Evolutionary conservation across 371 early-diverging fungal genomes (phyloP), one percentile per base, ranked within the genome.

Genomic region (Lichtheimia ramosa): DNA sequence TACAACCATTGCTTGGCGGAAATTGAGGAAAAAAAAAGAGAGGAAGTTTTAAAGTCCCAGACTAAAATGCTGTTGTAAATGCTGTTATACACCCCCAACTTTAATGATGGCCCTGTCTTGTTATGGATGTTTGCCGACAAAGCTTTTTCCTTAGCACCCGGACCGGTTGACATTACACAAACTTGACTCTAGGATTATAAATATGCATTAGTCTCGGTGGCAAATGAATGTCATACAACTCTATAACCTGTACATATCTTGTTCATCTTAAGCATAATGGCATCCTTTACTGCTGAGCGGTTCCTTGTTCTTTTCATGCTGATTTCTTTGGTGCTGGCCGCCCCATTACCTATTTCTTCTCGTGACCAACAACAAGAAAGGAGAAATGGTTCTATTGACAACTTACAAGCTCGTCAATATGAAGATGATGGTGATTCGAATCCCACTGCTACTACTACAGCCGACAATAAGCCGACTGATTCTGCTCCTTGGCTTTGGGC

Each of bases 391-490:
- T 18, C n/a, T 5, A 15, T 23, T 25, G 25, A 13, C 24, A 21
- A 25, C 15, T 15, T 14, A 15, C 51, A 51, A 24, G 25, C 5
- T 51, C 51, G 51, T 55, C 20, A 55, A 7, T 6, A 43, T 20
- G 43, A 43, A 10, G 43, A 43, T n/a, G 43, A 55, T n/a, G 56
- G 41, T 40, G 53, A 43, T 15, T 28, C 13, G 4, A n/a, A 24
- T 23, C 46, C 55, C 18, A 42, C 25, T 10, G 15, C 48, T 16
- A 58, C 59, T 12, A 51, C 59, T 23, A 51, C 52, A 25, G 62
- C 6, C 74, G 77, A 12, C 71, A 74, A 39, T 80, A 81, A 74
- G 16, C 53, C 64, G 48, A 64, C 70, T 0, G 46, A 46, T 70
- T 51, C 39, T 68, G 71, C 14, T 24, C 69, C 18, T 69, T 71